These are phyloP conservation scores for Xerocomus brunneocitrinus DNA, from an alignment of 768 basidiomycete genomes.

Conservation along the genomic window DNA sequence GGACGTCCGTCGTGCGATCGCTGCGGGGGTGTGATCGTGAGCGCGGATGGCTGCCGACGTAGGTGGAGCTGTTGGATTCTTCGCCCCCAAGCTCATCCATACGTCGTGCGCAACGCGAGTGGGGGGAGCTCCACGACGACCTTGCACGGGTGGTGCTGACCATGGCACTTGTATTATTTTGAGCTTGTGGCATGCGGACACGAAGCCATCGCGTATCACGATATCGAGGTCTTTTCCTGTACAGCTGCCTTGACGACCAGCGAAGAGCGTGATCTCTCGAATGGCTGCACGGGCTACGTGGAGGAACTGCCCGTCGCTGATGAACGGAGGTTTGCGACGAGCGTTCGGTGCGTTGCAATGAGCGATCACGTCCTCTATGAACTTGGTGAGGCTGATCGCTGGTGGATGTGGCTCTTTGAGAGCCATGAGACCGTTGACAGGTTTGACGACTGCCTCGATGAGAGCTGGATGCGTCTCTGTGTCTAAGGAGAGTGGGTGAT, in stretches of 20 bases:
- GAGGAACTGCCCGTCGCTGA: too few species aligned
- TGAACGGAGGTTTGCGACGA: too few species aligned
- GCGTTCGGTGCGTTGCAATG: background rate
- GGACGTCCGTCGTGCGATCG: background rate
- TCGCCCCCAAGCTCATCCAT: background rate
- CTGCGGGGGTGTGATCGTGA: background rate
- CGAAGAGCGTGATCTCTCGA: too few species aligned
- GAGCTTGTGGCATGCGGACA: background rate
- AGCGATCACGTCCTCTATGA: background rate
- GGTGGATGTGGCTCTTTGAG: too few species aligned
- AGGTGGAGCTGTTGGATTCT: background rate
- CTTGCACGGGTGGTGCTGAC: background rate
- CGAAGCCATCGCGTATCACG: background rate
- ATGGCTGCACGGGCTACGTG: too few species aligned
- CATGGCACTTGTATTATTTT: background rate
- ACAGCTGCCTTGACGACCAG: background rate
- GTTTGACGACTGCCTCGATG: background rate
- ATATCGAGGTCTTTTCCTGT: too few species aligned
- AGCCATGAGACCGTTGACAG: background rate
- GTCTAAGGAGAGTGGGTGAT: background rate
- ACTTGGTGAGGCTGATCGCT: background rate
- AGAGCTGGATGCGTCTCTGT: background rate
- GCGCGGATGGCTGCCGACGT: background rate
- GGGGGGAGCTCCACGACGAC: background rate
- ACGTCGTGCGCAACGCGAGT: background rate